These are phyloP conservation scores for Sequoia sempervirens DNA, from an alignment of 75 land plant species.

Conservation along the genomic window DNA sequence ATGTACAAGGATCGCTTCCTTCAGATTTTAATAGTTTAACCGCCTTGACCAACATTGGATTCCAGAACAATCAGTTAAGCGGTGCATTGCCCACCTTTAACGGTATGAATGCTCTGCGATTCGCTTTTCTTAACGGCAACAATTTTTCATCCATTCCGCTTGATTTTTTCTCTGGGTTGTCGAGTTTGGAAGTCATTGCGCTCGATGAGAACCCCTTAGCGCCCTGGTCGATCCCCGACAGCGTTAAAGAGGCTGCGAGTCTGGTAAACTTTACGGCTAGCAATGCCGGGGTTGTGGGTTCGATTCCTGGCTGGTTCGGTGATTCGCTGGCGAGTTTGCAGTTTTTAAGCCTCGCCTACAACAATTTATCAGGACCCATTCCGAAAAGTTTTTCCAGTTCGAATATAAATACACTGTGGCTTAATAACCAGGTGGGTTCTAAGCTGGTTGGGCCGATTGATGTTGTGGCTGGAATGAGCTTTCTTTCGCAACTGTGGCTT, in stretches of 20 bases:
- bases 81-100: slow-evolving; percentile 60
- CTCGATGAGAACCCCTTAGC: slow-evolving; percentile 51
- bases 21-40: slow-evolving; percentile 34
- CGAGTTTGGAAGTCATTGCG: slow-evolving; percentile 19
- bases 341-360: slow-evolving; percentile 46
- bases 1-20: slow-evolving; percentile 49
- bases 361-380: slow-evolving; percentile 43
- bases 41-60: slow-evolving; percentile 37
- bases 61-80: slow-evolving; percentile 47
- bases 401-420: slow-evolving; percentile 34
- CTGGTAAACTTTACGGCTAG: slow-evolving; percentile 53
- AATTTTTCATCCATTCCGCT: slow-evolving; percentile 43
- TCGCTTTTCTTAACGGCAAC: slow-evolving; percentile 36
- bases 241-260: slow-evolving; percentile 13
- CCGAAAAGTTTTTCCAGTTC: slow-evolving; percentile 38
- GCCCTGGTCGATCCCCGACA: slow-evolving; percentile 41
- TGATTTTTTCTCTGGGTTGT: slow-evolving; percentile 47
- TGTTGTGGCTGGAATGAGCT: slow-evolving; percentile 48
- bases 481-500: slow-evolving; percentile 52
- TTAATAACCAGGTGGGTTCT: slow-evolving; percentile 51
- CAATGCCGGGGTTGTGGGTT: slow-evolving; percentile 34
- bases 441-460: slow-evolving; percentile 47
- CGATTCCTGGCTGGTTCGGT: slow-evolving; percentile 45
- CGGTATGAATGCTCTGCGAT: slow-evolving; percentile 33
- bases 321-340: slow-evolving; percentile 24